Percentiles rank a stretch among this genome's conserved stretches.
phyloP scores from a whole-genome alignment of 163 green algal genomes.

The Scenedesmus sp. region DNA sequence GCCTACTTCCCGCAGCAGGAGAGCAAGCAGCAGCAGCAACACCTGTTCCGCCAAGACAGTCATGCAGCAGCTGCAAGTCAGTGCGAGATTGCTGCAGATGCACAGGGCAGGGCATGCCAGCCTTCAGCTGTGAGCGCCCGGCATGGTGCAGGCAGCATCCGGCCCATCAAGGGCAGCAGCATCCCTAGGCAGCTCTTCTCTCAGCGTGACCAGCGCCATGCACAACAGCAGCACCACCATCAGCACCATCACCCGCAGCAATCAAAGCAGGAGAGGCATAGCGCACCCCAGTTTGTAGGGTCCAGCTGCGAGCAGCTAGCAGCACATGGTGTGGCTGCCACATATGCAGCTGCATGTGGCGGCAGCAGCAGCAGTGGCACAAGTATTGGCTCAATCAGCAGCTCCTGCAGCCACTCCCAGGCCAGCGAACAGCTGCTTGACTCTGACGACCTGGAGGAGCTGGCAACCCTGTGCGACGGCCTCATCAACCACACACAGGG shows the following conservation, averaged over 20 bases:
- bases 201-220: slow-evolving; percentile 3
- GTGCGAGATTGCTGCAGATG: neutral
- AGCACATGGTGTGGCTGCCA: neutral
- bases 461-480: slow-evolving; percentile 38
- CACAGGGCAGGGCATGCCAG: neutral
- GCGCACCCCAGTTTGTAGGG: neutral
- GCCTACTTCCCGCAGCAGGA: slow-evolving; percentile 48
- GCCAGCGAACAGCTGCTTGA: slow-evolving; percentile 18
- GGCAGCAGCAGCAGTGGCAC: neutral
- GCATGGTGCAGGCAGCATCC: slow-evolving; percentile 13
- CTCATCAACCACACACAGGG: slow-evolving; percentile 20
- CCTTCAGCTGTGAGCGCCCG: neutral
- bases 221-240: slow-evolving; percentile 8
- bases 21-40: neutral
- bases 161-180: neutral
- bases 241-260: slow-evolving; percentile 18
- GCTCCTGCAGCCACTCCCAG: slow-evolving; percentile 5
- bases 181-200: neutral
- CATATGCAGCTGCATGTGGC: neutral
- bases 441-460: slow-evolving; percentile 38
- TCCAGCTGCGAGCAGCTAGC: neutral
- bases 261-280: neutral
- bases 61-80: neutral
- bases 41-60: neutral
- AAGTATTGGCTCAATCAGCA: slow-evolving; percentile 1